Evolutionary conservation across 768 basidiomycete genomes (phyloP).

Genomic region (Coprinopsis sp.): DNA sequence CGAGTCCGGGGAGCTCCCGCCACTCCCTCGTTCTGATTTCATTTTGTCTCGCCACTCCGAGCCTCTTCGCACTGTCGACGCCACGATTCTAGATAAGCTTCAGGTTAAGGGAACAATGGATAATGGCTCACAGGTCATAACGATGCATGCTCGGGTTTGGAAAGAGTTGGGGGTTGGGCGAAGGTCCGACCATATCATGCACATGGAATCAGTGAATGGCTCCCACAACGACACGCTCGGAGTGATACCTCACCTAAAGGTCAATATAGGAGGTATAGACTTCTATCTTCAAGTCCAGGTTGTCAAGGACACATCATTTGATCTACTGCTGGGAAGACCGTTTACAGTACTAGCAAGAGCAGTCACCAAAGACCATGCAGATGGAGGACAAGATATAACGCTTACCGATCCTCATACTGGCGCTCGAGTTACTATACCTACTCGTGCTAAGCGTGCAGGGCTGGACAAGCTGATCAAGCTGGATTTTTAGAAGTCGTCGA

Average conservation of each 20-base stretch:
- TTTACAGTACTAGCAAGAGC: constrained; percentile 10
- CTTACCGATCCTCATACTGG: too few relatives aligned
- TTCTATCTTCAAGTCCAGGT: constrained; percentile 18
- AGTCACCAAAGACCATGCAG: too few relatives aligned
- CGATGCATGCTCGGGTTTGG: constrained; percentile 6
- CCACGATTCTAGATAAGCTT: not conserved
- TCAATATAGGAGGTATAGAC: constrained; percentile 10
- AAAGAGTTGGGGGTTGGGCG: constrained; percentile 1
- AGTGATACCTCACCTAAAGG: constrained; percentile 9
- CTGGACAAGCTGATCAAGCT: too few relatives aligned
- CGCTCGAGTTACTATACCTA: too few relatives aligned
- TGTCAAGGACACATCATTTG: constrained; percentile 15
- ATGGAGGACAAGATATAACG: too few relatives aligned
- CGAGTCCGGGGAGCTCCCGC: too few relatives aligned
- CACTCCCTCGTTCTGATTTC: too few relatives aligned
- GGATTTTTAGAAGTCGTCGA: constrained; percentile 2
- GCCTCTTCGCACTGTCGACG: constrained; percentile 1
- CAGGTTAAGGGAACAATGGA: not conserved
- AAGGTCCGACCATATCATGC: constrained; percentile 9
- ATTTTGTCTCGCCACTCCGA: not conserved
- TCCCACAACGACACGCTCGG: constrained; percentile 7
- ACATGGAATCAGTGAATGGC: constrained; percentile 10
- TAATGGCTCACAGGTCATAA: constrained; percentile 8
- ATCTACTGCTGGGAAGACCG: constrained; percentile 14
- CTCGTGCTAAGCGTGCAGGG: too few relatives aligned